Evolutionary conservation across 805 yeast genomes (phyloP), one percentile per base, ranked within the genome.

Genomic region (Spathaspora arborariae): DNA sequence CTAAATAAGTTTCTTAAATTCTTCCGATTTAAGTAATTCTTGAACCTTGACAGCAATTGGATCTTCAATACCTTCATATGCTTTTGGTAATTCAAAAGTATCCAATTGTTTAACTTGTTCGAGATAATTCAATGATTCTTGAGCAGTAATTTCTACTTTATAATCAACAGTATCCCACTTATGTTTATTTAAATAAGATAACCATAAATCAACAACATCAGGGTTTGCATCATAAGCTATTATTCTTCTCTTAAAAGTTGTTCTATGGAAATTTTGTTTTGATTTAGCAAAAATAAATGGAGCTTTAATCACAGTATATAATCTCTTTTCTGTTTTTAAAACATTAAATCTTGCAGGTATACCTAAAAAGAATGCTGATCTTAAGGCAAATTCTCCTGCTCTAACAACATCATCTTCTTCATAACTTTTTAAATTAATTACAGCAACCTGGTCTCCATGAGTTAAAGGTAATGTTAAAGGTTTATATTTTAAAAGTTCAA

Each of bases 231-330:
- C 98, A 76, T 80, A 90, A 22, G 89, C 86, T 54, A 75, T 77
- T 53, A 94, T 73, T 50, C 79, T 64, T 51, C 96, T 80, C 56
- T 84, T 81, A 64, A 81, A 87, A 1, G 98, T 94, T 42, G 80
- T 76, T 71, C 98, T 83, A 71, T 88, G 87, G 68, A 87, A 94
- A 74, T 92, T 94, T 71, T 92, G 96, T 70, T 94, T 94, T 8
- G 94, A 78, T 64, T 90, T 91, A 44, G 97, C 96, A 60, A 88
- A 94, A 18, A 87, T 96, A 64, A 94, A 94, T 1, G 97, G 97
- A 2, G 96, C 83, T 63, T 84, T 80, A 58, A 85, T 90, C 39
- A 94, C 96, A 0, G 99, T 94, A 88, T 96, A 92, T 56, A 90
- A 79, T 65, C 92, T 87, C 56, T 83, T 80, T 61, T 81, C 85